Evolutionary conservation across 805 yeast species (phyloP).

Genomic region (Monosporozyma yasuniensis): DNA sequence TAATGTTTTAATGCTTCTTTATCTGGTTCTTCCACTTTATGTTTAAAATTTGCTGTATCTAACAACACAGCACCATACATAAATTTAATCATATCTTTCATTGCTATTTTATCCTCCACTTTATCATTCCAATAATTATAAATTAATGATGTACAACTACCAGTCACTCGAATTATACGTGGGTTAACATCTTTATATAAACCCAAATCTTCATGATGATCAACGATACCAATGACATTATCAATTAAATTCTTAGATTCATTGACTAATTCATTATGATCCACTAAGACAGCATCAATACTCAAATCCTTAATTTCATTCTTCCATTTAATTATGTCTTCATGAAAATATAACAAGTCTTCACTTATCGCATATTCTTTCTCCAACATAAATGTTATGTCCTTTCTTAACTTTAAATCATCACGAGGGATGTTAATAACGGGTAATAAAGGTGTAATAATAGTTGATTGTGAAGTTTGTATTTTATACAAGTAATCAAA

Average conservation of each 20-base stretch:
- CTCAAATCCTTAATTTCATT: constrained; percentile 7
- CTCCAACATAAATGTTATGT: constrained; percentile 47
- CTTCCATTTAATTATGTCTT: constrained; percentile 43
- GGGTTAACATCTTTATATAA: constrained; percentile 46
- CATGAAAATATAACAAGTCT: constrained; percentile 50
- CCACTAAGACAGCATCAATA: constrained; percentile 57
- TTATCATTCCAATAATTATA: constrained; percentile 37
- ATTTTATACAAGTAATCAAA: constrained; percentile 29
- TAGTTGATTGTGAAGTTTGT: constrained; percentile 4
- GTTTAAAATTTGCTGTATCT: constrained; percentile 64
- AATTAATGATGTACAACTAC: constrained; percentile 76
- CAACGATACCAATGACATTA: constrained; percentile 55
- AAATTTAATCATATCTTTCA: constrained; percentile 36
- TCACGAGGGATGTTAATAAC: constrained; percentile 59
- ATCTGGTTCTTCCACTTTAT: constrained; percentile 58
- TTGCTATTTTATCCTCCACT: constrained; percentile 8
- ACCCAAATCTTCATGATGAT: constrained; percentile 77
- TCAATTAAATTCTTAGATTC: constrained; percentile 26
- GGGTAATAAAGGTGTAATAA: constrained; percentile 42
- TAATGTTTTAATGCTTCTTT: constrained; percentile 36
- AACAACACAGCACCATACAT: constrained; percentile 60
- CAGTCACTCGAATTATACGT: constrained; percentile 49
- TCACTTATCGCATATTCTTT: constrained; percentile 32
- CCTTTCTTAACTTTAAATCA: constrained; percentile 65
- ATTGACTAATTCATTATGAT: constrained; percentile 67